Percentiles rank a stretch among this genome's conserved stretches.
Conservation (phyloP, 495 filamentous ascomycete species). For the Penicillium pancosmium region DNA sequence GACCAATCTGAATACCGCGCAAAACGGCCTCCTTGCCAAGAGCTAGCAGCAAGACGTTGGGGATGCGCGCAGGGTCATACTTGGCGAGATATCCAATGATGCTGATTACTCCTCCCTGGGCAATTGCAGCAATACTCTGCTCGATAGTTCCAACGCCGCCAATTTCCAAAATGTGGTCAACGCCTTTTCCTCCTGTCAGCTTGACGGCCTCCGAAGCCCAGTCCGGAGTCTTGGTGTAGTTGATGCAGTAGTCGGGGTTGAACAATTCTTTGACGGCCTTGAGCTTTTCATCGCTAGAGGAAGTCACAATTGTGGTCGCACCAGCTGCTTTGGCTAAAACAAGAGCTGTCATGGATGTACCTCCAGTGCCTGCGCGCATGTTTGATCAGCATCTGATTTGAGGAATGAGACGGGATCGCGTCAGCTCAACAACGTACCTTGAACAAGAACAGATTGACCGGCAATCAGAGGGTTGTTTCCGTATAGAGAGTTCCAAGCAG, state of each 20-base stretch:
- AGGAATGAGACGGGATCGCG: neutral
- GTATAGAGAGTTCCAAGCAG: constrained; percentile 76
- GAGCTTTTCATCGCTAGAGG: constrained; percentile 32
- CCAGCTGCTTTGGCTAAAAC: constrained; percentile 31
- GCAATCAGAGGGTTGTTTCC: constrained; percentile 53
- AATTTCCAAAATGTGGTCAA: constrained; percentile 14
- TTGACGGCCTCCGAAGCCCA: constrained; percentile 33
- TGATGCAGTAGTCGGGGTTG: constrained; percentile 27
- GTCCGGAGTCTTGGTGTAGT: constrained; percentile 34
- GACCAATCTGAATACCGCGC: constrained; percentile 18
- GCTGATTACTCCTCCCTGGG: constrained; percentile 18
- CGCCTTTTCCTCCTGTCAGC: constrained; percentile 33
- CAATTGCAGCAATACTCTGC: constrained; percentile 21
- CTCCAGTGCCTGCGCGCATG: constrained; percentile 34
- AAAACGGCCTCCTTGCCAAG: constrained; percentile 16
- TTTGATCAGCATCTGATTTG: neutral
- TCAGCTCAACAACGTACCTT: constrained; percentile 50
- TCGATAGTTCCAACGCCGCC: constrained; percentile 13
- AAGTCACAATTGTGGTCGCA: constrained; percentile 32
- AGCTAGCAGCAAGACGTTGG: constrained; percentile 16
- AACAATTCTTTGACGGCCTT: constrained; percentile 21
- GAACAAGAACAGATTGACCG: constrained; percentile 67
- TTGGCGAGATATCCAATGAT: constrained; percentile 25
- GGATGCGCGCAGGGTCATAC: neutral
- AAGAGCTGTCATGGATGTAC: constrained; percentile 32